phyloP scores from a whole-genome alignment of 768 basidiomycete genomes.

The Termitomyces sp. region DNA sequence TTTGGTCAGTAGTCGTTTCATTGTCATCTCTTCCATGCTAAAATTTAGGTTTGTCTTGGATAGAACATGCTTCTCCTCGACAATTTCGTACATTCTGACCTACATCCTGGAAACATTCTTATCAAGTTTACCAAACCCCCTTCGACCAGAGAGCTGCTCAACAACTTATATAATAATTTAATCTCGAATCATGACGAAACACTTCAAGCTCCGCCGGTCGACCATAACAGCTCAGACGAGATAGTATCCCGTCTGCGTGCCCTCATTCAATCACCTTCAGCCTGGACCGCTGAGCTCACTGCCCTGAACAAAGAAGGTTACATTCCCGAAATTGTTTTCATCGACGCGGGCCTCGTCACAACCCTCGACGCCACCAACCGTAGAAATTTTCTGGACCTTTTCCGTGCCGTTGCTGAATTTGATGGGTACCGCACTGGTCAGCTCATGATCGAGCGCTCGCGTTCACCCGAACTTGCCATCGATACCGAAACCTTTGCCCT shows the following conservation, averaged over 20 bases:
- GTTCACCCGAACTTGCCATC: constrained; percentile 83
- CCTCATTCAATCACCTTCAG: constrained; percentile 51
- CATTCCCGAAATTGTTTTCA: constrained; percentile 91
- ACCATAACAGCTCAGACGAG: constrained; percentile 49
- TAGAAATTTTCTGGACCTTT: constrained; percentile 93
- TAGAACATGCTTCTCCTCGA: constrained; percentile 98
- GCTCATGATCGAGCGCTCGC: constrained; percentile 94
- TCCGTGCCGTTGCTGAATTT: constrained; percentile 93
- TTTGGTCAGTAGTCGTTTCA: constrained; percentile 52
- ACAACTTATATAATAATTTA: constrained; percentile 53
- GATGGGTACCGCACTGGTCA: constrained; percentile 95
- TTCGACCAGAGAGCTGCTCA: constrained; percentile 59
- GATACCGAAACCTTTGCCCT: constrained; percentile 95
- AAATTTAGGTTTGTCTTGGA: not conserved
- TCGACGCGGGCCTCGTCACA: constrained; percentile 94
- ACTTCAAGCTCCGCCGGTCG: constrained; percentile 26
- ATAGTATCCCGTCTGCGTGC: constrained; percentile 70
- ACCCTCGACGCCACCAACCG: constrained; percentile 81
- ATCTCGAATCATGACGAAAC: constrained; percentile 35
- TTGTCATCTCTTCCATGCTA: not conserved
- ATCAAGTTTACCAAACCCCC: constrained; percentile 93
- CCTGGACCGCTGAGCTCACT: constrained; percentile 72
- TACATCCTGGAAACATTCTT: constrained; percentile 96
- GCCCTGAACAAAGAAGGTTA: constrained; percentile 67
- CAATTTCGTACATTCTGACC: constrained; percentile 93